A percentile compares a stretch with the other conserved stretches of the same genome.
phyloP scores from a whole-genome alignment of 2,329 filamentous ascomycete genomes.

The Fusarium sp. region DNA sequence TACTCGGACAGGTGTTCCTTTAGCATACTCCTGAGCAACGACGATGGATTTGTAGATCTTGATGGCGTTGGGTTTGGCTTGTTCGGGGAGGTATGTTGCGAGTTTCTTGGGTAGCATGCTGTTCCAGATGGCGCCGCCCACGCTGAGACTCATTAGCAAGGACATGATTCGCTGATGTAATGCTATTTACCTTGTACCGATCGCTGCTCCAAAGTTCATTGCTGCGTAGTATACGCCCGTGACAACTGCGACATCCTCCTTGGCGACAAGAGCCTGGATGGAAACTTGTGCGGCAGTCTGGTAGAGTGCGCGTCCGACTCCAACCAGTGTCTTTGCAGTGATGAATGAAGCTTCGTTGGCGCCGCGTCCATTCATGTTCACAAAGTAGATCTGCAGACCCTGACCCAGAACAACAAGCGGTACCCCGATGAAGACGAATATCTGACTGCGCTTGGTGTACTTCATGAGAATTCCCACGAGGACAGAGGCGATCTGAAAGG shows the following conservation, averaged over 20 bases:
- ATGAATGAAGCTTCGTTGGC: constrained; percentile 51
- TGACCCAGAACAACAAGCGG: constrained; percentile 51
- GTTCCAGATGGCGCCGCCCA: constrained; percentile 53
- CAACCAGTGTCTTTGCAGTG: constrained; percentile 50
- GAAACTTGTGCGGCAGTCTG: constrained; percentile 42
- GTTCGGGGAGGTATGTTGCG: constrained; percentile 34
- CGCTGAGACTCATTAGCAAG: constrained; percentile 33
- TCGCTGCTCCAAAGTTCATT: constrained; percentile 48
- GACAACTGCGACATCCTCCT: constrained; percentile 52
- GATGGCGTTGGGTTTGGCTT: constrained; percentile 38
- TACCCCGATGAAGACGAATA: constrained; percentile 45
- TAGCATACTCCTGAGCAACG: constrained; percentile 40
- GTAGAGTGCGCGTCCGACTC: constrained; percentile 51
- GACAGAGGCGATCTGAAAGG: constrained; percentile 53
- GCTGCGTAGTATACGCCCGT: constrained; percentile 52
- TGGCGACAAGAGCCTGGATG: constrained; percentile 50
- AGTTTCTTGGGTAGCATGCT: constrained; percentile 46
- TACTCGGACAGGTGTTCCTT: constrained; percentile 34
- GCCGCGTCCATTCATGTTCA: constrained; percentile 40
- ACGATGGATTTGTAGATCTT: constrained; percentile 48
- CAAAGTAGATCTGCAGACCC: constrained; percentile 48
- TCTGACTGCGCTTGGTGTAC: constrained; percentile 51
- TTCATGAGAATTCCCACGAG: constrained; percentile 51
- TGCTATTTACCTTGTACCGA: constrained; percentile 46
- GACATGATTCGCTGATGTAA: accelerated